A percentile compares a stretch with the other conserved stretches of the same genome.
Conservation (phyloP, 352 stramenopile species). For the Phytophthora pisi region DNA sequence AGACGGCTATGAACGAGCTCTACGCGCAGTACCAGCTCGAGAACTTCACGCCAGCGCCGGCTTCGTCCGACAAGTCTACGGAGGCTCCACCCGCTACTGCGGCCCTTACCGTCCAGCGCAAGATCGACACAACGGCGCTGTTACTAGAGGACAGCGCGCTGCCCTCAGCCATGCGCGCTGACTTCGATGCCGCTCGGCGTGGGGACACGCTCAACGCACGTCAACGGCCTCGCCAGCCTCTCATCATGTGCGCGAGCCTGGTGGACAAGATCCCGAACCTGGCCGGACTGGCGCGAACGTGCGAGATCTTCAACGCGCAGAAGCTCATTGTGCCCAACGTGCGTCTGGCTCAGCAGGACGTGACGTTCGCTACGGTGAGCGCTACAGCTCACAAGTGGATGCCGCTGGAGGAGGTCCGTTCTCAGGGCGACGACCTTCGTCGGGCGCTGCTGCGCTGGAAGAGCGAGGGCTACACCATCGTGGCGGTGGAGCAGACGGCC, state of each 20-base stretch:
- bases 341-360: conserved; percentile 78
- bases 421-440: conserved; percentile 44
- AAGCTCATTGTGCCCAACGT: conserved; percentile 91
- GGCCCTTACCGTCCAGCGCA: conserved; percentile 66
- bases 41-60: conserved; percentile 36
- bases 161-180: conserved; percentile 49
- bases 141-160: conserved; percentile 69
- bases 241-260: conserved; percentile 87
- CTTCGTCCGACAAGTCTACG: background rate
- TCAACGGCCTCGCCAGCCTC: conserved; percentile 54
- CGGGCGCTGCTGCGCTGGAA: conserved; percentile 69
- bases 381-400: conserved; percentile 96
- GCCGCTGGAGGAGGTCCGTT: conserved; percentile 90
- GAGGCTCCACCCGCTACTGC: background rate
- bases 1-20: conserved; percentile 65
- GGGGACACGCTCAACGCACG: conserved; percentile 49
- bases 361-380: conserved; percentile 91
- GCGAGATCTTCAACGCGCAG: conserved; percentile 95
- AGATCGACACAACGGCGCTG: conserved; percentile 74
- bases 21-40: conserved; percentile 82
- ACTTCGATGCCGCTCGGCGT: conserved; percentile 29
- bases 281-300: conserved; percentile 92
- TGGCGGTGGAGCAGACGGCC: conserved; percentile 95
- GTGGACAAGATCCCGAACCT: conserved; percentile 97
- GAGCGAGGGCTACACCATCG: conserved; percentile 89